phyloP scores from a whole-genome alignment of 2,329 filamentous ascomycete genomes.

The Pyrenochaeta sp. region DNA sequence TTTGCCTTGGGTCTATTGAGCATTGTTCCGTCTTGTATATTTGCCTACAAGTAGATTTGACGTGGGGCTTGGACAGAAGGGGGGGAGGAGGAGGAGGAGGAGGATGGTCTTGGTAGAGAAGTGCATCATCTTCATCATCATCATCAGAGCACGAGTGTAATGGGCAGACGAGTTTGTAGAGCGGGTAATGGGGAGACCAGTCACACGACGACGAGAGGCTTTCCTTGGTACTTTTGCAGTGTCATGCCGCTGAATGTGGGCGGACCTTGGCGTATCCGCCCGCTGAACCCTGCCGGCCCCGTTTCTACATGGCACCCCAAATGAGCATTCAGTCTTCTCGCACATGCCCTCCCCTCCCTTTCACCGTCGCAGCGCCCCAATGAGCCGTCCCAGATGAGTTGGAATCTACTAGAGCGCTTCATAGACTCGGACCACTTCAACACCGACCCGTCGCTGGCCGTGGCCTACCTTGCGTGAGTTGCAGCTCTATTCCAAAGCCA shows the following conservation, averaged over 20 bases:
- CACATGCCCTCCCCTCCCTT: conserved; percentile 15
- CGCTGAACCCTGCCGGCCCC: conserved; percentile 24
- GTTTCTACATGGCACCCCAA: conserved; percentile 27
- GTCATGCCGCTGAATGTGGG: background rate
- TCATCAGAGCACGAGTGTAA: background rate
- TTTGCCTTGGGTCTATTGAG: too few species aligned
- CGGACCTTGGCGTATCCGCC: conserved; percentile 17
- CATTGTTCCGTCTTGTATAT: too few species aligned
- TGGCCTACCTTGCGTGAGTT: conserved; percentile 86
- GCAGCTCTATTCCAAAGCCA: conserved; percentile 30
- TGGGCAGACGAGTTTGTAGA: background rate
- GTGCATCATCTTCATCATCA: too few species aligned
- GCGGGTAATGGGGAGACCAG: background rate
- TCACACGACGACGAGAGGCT: background rate
- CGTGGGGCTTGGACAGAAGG: too few species aligned
- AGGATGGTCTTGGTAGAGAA: too few species aligned
- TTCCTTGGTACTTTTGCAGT: background rate
- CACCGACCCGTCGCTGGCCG: conserved; percentile 86
- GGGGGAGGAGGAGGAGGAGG: too few species aligned
- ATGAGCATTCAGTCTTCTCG: conserved; percentile 20
- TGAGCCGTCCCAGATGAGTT: conserved; percentile 62
- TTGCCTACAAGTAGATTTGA: background rate
- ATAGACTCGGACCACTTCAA: conserved; percentile 95
- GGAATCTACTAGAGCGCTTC: conserved; percentile 89
- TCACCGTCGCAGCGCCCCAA: conserved; percentile 38